These are phyloP conservation scores for Nymphaea thermarum DNA, from an alignment of 164 flowering plant species.

Conservation along the genomic window DNA sequence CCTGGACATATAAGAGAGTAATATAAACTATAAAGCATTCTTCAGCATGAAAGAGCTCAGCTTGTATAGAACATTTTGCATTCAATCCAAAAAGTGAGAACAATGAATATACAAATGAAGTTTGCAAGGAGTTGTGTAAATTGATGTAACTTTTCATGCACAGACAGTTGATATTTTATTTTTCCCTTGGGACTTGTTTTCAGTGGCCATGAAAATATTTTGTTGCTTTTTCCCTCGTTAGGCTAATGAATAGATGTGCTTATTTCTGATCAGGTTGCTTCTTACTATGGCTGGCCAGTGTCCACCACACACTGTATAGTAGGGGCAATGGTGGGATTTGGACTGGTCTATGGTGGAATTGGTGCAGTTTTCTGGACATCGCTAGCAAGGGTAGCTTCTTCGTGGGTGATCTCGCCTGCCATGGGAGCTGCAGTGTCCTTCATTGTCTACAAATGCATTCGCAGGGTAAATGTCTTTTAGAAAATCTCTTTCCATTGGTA, in stretches of 20 bases:
- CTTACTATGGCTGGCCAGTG: slow-evolving; percentile 95
- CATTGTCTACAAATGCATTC: slow-evolving; percentile 95
- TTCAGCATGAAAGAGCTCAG: too few species aligned
- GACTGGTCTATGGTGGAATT: slow-evolving; percentile 77
- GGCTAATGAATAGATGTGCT: not conserved
- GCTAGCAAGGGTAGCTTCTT: slow-evolving; percentile 75
- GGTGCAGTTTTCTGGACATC: slow-evolving; percentile 99
- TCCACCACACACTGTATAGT: slow-evolving; percentile 99
- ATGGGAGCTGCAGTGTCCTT: slow-evolving; percentile 84
- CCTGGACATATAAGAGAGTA: too few species aligned
- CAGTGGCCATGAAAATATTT: too few species aligned
- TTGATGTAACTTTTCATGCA: too few species aligned
- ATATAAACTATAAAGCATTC: too few species aligned
- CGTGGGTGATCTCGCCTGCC: slow-evolving; percentile 93
- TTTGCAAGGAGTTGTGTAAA: too few species aligned
- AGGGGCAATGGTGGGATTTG: slow-evolving; percentile 99
- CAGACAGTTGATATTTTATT: too few species aligned
- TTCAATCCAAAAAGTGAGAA: too few species aligned
- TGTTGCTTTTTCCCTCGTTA: not conserved
- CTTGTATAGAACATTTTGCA: too few species aligned
- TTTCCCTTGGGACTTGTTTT: too few species aligned
- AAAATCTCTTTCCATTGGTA: too few species aligned
- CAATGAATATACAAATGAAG: too few species aligned
- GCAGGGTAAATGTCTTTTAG: slow-evolving; percentile 48
- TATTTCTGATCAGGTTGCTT: slow-evolving; percentile 55